Percentiles rank a stretch among this genome's conserved stretches.
Evolutionary conservation across 2,329 filamentous ascomycete species (phyloP).

Genomic region (Calonectria pseudoturangicola): DNA sequence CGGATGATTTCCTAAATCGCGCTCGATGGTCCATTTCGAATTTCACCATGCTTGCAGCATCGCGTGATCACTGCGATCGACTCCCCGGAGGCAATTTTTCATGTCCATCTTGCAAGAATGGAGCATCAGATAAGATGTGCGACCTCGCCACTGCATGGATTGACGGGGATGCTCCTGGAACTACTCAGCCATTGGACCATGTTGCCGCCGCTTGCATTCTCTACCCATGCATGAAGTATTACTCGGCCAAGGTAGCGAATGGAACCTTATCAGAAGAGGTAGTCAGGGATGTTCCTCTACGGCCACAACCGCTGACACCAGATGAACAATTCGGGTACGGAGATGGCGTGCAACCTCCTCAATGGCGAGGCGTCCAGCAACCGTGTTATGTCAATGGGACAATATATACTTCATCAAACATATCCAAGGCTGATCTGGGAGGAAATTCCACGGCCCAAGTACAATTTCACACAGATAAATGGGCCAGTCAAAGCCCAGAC

Average conservation of each 20-base stretch:
- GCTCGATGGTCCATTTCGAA: slow-evolving; percentile 15
- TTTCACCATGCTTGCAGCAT: not conserved
- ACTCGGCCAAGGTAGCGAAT: slow-evolving; percentile 1
- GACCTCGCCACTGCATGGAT: not conserved
- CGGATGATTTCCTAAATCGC: not conserved
- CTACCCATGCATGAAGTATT: slow-evolving; percentile 17
- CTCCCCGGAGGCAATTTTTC: not conserved
- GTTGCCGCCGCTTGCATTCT: not conserved
- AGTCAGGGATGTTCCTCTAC: slow-evolving; percentile 3
- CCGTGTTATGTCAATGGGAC: slow-evolving; percentile 6
- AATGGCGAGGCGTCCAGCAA: not conserved
- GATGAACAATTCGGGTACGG: not conserved
- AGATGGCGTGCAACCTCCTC: not conserved
- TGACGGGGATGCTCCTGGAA: not conserved
- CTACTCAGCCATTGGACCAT: not conserved
- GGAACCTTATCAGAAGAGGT: not conserved
- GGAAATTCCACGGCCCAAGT: not conserved
- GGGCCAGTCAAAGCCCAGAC: not conserved
- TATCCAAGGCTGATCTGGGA: not conserved
- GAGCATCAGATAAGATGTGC: not conserved
- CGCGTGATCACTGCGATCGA: not conserved
- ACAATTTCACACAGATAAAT: not conserved
- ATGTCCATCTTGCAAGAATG: slow-evolving; percentile 6
- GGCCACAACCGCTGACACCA: not conserved
- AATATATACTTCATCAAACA: not conserved